Conservation (phyloP, 208 protist genomes). For the Sergeia podlipaevii region DNA sequence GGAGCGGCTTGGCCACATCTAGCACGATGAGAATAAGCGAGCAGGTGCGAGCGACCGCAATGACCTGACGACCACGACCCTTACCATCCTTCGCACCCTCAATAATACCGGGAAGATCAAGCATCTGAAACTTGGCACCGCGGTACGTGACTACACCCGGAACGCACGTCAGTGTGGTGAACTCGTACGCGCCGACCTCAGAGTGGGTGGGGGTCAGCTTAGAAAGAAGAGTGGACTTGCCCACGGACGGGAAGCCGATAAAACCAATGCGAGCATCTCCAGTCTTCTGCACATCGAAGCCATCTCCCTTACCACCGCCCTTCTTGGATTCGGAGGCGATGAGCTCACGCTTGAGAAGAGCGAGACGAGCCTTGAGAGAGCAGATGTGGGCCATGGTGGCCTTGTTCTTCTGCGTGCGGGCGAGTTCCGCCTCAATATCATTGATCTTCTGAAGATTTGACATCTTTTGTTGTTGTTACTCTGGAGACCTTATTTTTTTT, state of each 20-base stretch:
- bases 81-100: slow-evolving; percentile 99
- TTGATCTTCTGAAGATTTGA: slow-evolving; percentile 91
- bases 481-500: neutral
- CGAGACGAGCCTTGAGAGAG: slow-evolving; percentile 97
- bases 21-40: slow-evolving; percentile 98
- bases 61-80: slow-evolving; percentile 98
- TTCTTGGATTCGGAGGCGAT: slow-evolving; percentile 89
- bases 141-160: slow-evolving; percentile 96
- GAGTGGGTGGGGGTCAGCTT: slow-evolving; percentile 97
- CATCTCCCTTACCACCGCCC: slow-evolving; percentile 89
- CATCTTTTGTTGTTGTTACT: slow-evolving; percentile 11
- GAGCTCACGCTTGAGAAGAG: slow-evolving; percentile 96
- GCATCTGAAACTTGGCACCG: slow-evolving; percentile 93
- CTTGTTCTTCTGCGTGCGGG: slow-evolving; percentile 98
- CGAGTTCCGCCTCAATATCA: slow-evolving; percentile 97
- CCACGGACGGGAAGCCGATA: slow-evolving; percentile 98
- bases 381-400: slow-evolving; percentile 97
- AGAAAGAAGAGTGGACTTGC: slow-evolving; percentile 97
- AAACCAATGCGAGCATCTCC: slow-evolving; percentile 96
- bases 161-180: slow-evolving; percentile 99
- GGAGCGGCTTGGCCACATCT: slow-evolving; percentile 97
- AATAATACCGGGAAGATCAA: slow-evolving; percentile 98
- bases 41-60: slow-evolving; percentile 96
- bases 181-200: slow-evolving; percentile 98
- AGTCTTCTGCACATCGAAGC: slow-evolving; percentile 98